A percentile compares a stretch with the other conserved stretches of the same genome.
Conservation (phyloP, 108 stramenopile genomes). For the Cyclotella cryptica region DNA sequence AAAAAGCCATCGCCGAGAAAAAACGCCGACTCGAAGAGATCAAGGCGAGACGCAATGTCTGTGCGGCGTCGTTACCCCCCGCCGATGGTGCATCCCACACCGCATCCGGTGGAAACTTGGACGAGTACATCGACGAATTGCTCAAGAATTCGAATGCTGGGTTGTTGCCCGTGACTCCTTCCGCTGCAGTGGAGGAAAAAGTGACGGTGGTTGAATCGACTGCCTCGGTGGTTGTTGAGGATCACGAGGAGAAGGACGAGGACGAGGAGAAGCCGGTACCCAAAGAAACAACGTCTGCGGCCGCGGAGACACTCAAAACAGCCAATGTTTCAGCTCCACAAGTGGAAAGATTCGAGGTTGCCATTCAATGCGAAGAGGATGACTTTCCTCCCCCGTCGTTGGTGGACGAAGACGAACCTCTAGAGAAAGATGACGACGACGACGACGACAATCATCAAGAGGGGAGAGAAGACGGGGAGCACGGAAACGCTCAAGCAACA, state of each 20-base stretch:
- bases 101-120: slow-evolving; percentile 54
- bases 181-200: slow-evolving; percentile 8
- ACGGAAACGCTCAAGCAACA: neutral
- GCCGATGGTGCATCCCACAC: slow-evolving; percentile 37
- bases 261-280: neutral
- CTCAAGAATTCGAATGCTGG: slow-evolving; percentile 54
- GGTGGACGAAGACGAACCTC: slow-evolving; percentile 57
- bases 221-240: neutral
- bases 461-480: slow-evolving; percentile 6
- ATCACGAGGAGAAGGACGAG: no score
- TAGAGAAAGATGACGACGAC: slow-evolving; percentile 18
- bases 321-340: slow-evolving; percentile 1
- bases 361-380: slow-evolving; percentile 81
- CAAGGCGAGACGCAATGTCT: slow-evolving; percentile 62
- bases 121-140: slow-evolving; percentile 83
- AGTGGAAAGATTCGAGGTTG: slow-evolving; percentile 78
- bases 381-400: slow-evolving; percentile 71
- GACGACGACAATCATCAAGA: slow-evolving; percentile 13
- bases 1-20: slow-evolving; percentile 79
- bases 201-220: neutral
- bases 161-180: slow-evolving; percentile 32
- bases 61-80: slow-evolving; percentile 14
- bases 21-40: slow-evolving; percentile 79
- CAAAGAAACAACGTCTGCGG: slow-evolving; percentile 3
- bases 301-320: neutral